A percentile compares a stretch with the other conserved stretches of the same genome.
Conservation (phyloP, 257 asterid genomes). For the Sherardia arvensis region DNA sequence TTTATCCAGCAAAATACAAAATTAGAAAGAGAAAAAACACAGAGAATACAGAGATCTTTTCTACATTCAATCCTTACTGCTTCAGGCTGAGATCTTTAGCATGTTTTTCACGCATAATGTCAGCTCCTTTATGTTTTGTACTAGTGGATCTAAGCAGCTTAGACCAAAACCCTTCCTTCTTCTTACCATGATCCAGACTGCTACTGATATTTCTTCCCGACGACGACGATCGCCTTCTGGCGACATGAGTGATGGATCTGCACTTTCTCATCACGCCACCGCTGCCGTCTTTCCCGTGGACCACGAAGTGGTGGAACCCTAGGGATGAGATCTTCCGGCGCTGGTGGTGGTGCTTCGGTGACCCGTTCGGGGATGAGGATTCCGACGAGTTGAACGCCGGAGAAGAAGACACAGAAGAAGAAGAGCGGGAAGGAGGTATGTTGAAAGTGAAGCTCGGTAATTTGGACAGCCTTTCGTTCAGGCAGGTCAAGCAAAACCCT, state of each 20-base stretch:
- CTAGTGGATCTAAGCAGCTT: slow-evolving; percentile 18
- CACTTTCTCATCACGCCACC: slow-evolving; percentile 51
- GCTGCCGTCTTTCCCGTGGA: slow-evolving; percentile 9
- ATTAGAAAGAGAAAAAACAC: background rate
- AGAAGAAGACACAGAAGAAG: slow-evolving; percentile 19
- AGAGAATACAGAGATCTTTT: no score
- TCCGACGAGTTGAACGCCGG: slow-evolving; percentile 21
- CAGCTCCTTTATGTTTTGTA: slow-evolving; percentile 11
- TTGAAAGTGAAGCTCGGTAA: slow-evolving; percentile 18
- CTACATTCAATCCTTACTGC: background rate
- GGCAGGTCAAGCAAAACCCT: slow-evolving; percentile 58
- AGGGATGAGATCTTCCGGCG: slow-evolving; percentile 37
- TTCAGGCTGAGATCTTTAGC: slow-evolving; percentile 7
- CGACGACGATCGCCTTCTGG: slow-evolving; percentile 15
- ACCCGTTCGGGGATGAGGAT: slow-evolving; percentile 21
- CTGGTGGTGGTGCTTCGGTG: slow-evolving; percentile 20
- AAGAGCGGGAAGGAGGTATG: slow-evolving; percentile 5
- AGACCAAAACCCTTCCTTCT: slow-evolving; percentile 61
- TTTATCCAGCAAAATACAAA: background rate
- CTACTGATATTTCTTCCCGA: slow-evolving; percentile 4
- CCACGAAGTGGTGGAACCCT: slow-evolving; percentile 21
- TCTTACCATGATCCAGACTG: slow-evolving; percentile 26
- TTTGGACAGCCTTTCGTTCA: slow-evolving; percentile 37
- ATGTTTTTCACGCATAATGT: slow-evolving; percentile 5
- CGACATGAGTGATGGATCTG: slow-evolving; percentile 45